Percentiles rank a stretch among this genome's conserved stretches.
These are phyloP conservation scores for Xylaria grammica DNA, from an alignment of 495 filamentous ascomycete species.

Conservation along the genomic window DNA sequence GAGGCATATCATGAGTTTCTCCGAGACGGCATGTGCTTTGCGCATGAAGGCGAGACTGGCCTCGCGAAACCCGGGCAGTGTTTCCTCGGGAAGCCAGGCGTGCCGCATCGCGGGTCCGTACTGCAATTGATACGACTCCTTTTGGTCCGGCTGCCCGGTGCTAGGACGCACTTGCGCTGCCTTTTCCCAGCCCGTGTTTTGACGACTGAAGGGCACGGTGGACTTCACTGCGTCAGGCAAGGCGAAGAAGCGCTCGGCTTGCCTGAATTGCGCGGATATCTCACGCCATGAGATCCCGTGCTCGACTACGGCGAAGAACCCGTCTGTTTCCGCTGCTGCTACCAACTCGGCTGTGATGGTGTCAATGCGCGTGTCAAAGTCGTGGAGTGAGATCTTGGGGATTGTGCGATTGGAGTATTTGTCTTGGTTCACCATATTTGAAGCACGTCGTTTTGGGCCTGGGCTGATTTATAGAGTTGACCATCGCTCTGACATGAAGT, in stretches of 20 bases:
- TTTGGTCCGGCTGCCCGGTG: constrained; percentile 64
- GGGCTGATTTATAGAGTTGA: too few relatives aligned
- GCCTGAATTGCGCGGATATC: constrained; percentile 59
- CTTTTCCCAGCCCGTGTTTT: constrained; percentile 70
- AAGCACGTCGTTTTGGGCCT: too few relatives aligned
- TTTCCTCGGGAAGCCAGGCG: constrained; percentile 56
- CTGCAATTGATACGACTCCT: constrained; percentile 68
- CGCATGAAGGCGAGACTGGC: constrained; percentile 59
- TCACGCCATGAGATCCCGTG: constrained; percentile 57
- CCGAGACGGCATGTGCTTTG: constrained; percentile 55
- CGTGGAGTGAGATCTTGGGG: constrained; percentile 62
- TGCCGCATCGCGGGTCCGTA: constrained; percentile 56
- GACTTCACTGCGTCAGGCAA: constrained; percentile 59
- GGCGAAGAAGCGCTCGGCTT: constrained; percentile 60
- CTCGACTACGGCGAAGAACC: constrained; percentile 66
- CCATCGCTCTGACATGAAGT: too few relatives aligned
- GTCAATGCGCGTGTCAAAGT: constrained; percentile 59
- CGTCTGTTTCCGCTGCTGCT: constrained; percentile 62
- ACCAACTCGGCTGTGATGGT: constrained; percentile 61
- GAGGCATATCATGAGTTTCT: constrained; percentile 64
- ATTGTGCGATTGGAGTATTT: constrained; percentile 55
- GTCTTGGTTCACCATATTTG: constrained; percentile 32
- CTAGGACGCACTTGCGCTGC: constrained; percentile 65
- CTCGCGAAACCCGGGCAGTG: constrained; percentile 55
- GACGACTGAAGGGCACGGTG: constrained; percentile 56